Evolutionary conservation across 2,329 filamentous ascomycete genomes (phyloP).

Genomic region (Fusarium gaditjirri): DNA sequence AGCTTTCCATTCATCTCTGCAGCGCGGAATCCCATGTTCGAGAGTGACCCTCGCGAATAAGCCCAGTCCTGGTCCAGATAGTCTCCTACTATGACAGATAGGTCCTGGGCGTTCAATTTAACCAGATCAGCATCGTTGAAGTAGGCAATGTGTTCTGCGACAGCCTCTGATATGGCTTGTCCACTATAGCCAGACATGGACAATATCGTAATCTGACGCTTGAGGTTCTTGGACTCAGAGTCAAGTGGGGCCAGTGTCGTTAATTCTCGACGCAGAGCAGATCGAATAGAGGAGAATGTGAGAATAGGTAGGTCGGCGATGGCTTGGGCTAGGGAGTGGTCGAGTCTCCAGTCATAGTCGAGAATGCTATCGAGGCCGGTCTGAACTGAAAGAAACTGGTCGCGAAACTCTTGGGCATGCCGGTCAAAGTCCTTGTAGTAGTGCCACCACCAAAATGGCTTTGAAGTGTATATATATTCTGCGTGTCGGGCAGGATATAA

Average conservation of each 20-base stretch:
- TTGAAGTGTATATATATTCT: conserved; percentile 48
- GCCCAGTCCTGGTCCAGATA: conserved; percentile 73
- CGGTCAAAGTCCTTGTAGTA: conserved; percentile 50
- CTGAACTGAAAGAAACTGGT: conserved; percentile 45
- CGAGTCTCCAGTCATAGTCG: conserved; percentile 46
- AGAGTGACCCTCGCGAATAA: conserved; percentile 59
- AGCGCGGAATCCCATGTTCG: conserved; percentile 66
- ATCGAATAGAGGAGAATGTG: conserved; percentile 48
- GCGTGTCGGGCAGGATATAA: conserved; percentile 49
- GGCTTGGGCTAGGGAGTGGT: conserved; percentile 49
- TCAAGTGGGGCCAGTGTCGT: conserved; percentile 40
- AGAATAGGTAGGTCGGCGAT: conserved; percentile 50
- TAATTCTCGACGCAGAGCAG: conserved; percentile 46
- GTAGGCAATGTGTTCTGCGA: conserved; percentile 72
- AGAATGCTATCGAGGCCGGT: conserved; percentile 45
- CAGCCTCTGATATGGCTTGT: conserved; percentile 51
- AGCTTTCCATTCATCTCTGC: conserved; percentile 65
- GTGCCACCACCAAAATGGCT: conserved; percentile 56
- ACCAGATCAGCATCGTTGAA: conserved; percentile 74
- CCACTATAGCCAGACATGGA: conserved; percentile 54
- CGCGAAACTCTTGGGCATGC: conserved; percentile 44
- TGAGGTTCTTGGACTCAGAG: conserved; percentile 49
- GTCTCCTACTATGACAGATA: conserved; percentile 75
- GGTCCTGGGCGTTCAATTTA: conserved; percentile 73
- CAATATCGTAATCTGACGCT: conserved; percentile 53